phyloP scores from a whole-genome alignment of 306 rosid species.

The Castanea mollissima region DNA sequence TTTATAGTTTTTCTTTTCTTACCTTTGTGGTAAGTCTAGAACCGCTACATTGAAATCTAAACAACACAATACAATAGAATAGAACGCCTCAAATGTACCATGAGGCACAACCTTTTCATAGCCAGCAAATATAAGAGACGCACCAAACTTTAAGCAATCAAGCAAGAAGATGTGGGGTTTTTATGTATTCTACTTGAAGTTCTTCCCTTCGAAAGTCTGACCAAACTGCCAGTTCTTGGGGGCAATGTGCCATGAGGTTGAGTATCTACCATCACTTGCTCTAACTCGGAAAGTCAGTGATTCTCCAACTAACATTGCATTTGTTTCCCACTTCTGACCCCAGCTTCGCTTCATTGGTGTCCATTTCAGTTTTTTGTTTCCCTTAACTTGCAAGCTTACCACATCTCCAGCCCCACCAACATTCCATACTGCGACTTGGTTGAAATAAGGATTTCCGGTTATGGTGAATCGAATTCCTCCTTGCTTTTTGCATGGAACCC shows the following conservation, averaged over 20 bases:
- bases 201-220: constrained; percentile 66
- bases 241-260: constrained; percentile 39
- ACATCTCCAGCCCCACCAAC: constrained; percentile 84
- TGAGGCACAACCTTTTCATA: background rate
- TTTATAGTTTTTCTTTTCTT: too few relatives aligned
- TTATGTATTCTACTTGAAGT: constrained; percentile 29
- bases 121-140: background rate
- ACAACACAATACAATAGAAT: too few relatives aligned
- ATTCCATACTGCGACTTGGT: constrained; percentile 55
- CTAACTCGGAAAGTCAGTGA: constrained; percentile 56
- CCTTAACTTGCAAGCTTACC: constrained; percentile 52
- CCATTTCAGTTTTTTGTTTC: constrained; percentile 58
- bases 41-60: too few relatives aligned
- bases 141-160: background rate
- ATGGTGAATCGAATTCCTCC: constrained; percentile 76
- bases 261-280: constrained; percentile 54
- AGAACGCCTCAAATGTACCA: background rate
- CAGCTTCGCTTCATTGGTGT: constrained; percentile 48
- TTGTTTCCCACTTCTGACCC: constrained; percentile 80
- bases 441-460: constrained; percentile 72
- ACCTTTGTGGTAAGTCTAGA: too few relatives aligned
- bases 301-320: constrained; percentile 57
- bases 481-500: constrained; percentile 54
- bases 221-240: constrained; percentile 76
- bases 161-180: background rate